phyloP scores from a whole-genome alignment of 306 rosid species.

The Canavalia ensiformis region DNA sequence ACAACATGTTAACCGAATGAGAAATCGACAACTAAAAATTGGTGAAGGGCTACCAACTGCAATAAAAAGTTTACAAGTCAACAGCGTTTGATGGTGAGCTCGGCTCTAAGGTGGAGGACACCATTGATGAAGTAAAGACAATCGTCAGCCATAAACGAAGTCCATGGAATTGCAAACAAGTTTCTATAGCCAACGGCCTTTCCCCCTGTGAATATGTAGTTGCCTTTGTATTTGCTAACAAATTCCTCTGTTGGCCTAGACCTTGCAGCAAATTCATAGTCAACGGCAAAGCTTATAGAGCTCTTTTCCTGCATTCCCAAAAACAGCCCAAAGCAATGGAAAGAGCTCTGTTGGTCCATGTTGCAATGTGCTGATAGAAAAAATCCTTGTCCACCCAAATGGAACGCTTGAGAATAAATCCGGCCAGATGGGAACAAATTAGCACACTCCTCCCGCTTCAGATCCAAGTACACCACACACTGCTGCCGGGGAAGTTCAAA shows the following conservation, averaged over 20 bases:
- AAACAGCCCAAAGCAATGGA: slow-evolving; percentile 95
- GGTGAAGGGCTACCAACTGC: slow-evolving; percentile 41
- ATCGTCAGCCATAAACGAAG: slow-evolving; percentile 85
- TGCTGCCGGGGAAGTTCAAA: slow-evolving; percentile 94
- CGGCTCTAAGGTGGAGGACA: slow-evolving; percentile 95
- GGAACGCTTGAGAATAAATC: slow-evolving; percentile 98
- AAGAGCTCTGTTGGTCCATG: slow-evolving; percentile 97
- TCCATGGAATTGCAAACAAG: slow-evolving; percentile 88
- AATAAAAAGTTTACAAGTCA: slow-evolving; percentile 36
- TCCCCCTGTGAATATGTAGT: slow-evolving; percentile 94
- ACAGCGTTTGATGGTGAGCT: slow-evolving; percentile 85
- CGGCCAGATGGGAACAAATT: slow-evolving; percentile 90
- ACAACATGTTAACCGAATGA: slow-evolving; percentile 20
- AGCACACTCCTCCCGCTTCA: slow-evolving; percentile 88
- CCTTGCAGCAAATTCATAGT: slow-evolving; percentile 95
- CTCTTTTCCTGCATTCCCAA: slow-evolving; percentile 99
- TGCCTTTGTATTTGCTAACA: slow-evolving; percentile 94
- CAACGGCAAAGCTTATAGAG: slow-evolving; percentile 89
- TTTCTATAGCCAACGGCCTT: slow-evolving; percentile 98
- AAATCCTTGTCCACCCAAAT: slow-evolving; percentile 98
- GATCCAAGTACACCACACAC: slow-evolving; percentile 93
- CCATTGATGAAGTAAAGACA: slow-evolving; percentile 88
- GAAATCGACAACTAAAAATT: not conserved
- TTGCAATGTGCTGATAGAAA: slow-evolving; percentile 98
- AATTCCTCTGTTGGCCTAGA: slow-evolving; percentile 84